These are phyloP conservation scores for Podospora pseudopauciseta DNA, from an alignment of 495 filamentous ascomycete species.

Conservation along the genomic window DNA sequence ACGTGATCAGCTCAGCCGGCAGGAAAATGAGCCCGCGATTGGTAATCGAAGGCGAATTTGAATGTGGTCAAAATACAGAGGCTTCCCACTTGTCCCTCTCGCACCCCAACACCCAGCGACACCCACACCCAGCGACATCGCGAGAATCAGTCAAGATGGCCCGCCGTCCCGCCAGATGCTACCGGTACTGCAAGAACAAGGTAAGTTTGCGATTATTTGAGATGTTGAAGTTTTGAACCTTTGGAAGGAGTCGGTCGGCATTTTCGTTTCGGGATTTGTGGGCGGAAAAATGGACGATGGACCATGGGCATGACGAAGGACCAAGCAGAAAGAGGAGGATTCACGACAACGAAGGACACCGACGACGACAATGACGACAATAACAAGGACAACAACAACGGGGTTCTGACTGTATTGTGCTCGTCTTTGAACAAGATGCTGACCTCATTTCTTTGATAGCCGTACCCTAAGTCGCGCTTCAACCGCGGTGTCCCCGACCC, in stretches of 20 bases:
- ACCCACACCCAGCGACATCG: constrained; percentile 42
- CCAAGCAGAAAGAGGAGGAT: constrained; percentile 9
- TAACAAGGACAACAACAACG: neutral
- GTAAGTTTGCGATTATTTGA: constrained; percentile 49
- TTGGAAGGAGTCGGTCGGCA: neutral
- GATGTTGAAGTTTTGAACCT: constrained; percentile 7
- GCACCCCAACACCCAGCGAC: constrained; percentile 38
- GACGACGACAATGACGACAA: neutral
- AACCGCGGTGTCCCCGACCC: constrained; percentile 99
- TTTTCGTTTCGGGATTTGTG: constrained; percentile 5
- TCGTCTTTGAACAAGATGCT: constrained; percentile 20
- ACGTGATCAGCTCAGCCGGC: constrained; percentile 10
- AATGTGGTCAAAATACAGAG: constrained; percentile 33
- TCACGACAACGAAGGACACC: neutral
- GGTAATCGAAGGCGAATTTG: constrained; percentile 43
- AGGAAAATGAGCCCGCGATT: constrained; percentile 29
- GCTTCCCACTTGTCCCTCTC: constrained; percentile 32
- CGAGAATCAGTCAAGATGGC: constrained; percentile 80
- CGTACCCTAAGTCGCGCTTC: constrained; percentile 99
- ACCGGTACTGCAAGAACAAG: constrained; percentile 99
- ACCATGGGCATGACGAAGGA: neutral
- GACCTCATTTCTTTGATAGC: constrained; percentile 51
- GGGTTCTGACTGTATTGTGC: neutral
- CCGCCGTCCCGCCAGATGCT: constrained; percentile 96
- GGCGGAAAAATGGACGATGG: constrained; percentile 9